Evolutionary conservation across 2,329 filamentous ascomycete species (phyloP).

Genomic region (Pyrenochaeta sp.): DNA sequence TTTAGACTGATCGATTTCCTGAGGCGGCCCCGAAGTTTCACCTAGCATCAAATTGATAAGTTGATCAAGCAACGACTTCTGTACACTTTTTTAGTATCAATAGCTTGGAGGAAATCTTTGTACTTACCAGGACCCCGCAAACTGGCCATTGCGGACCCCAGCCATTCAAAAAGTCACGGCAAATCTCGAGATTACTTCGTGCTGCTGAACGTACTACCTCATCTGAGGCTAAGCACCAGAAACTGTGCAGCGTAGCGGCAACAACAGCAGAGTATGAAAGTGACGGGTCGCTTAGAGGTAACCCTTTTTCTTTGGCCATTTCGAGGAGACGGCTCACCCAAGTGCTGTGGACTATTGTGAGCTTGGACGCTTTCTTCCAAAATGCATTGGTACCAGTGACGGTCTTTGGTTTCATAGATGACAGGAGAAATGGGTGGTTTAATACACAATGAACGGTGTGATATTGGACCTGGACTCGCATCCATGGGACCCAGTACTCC

Average conservation of each 20-base stretch:
- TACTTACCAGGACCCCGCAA: not conserved
- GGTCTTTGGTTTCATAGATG: not conserved
- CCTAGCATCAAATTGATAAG: constrained; percentile 1
- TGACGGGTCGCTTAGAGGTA: not conserved
- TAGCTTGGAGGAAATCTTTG: not conserved
- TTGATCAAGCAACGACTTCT: not conserved
- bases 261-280: not conserved
- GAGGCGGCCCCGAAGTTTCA: not conserved
- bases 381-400: not conserved
- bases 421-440: constrained; percentile 2
- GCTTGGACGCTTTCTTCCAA: constrained; percentile 1
- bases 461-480: not conserved
- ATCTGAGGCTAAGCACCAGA: not conserved
- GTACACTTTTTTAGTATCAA: not conserved
- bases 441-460: not conserved
- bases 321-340: constrained; percentile 1
- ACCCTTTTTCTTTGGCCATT: not conserved
- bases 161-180: not conserved
- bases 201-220: not conserved
- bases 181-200: not conserved
- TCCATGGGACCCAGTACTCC: constrained; percentile 1
- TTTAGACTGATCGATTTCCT: not conserved
- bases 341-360: constrained; percentile 1
- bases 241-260: constrained; percentile 1
- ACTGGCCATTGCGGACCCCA: constrained; percentile 1